A percentile compares a stretch with the other conserved stretches of the same genome.
Conservation (phyloP, 768 basidiomycete genomes). For the Podaxis sp. region DNA sequence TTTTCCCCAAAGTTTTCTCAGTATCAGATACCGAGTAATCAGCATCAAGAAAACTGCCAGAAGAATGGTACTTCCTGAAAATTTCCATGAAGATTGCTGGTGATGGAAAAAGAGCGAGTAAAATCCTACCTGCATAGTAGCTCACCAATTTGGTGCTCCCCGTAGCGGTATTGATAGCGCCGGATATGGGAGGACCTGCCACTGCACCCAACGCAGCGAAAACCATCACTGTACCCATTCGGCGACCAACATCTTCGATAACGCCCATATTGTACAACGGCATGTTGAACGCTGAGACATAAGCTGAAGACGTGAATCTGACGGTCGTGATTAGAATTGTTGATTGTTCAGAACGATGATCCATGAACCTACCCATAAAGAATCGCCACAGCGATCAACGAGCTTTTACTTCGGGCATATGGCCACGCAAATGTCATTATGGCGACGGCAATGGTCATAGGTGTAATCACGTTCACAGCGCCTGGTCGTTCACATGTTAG, state of each 20-base stretch:
- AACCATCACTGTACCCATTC: constrained; percentile 55
- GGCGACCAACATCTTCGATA: constrained; percentile 52
- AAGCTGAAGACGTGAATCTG: constrained; percentile 51
- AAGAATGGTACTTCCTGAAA: constrained; percentile 31
- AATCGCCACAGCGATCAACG: constrained; percentile 47
- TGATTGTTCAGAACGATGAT: not conserved
- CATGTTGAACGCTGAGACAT: constrained; percentile 43
- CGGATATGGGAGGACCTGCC: constrained; percentile 63
- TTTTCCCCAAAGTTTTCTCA: constrained; percentile 40
- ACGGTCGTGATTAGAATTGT: not conserved
- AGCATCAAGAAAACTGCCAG: constrained; percentile 42
- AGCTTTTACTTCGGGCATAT: constrained; percentile 38
- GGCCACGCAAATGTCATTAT: constrained; percentile 65
- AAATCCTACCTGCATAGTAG: constrained; percentile 45
- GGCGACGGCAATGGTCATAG: constrained; percentile 48
- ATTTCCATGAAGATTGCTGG: not conserved
- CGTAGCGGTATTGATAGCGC: constrained; percentile 50
- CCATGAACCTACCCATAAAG: constrained; percentile 51
- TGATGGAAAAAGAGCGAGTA: not conserved
- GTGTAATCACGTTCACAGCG: constrained; percentile 55
- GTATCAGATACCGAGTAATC: constrained; percentile 37
- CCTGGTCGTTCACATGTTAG: constrained; percentile 32
- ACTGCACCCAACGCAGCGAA: constrained; percentile 54
- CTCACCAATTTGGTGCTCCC: constrained; percentile 46
- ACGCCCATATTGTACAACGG: constrained; percentile 54